Conservation (phyloP, 148 eudicot species). For the Hydrangea macrophylla region DNA sequence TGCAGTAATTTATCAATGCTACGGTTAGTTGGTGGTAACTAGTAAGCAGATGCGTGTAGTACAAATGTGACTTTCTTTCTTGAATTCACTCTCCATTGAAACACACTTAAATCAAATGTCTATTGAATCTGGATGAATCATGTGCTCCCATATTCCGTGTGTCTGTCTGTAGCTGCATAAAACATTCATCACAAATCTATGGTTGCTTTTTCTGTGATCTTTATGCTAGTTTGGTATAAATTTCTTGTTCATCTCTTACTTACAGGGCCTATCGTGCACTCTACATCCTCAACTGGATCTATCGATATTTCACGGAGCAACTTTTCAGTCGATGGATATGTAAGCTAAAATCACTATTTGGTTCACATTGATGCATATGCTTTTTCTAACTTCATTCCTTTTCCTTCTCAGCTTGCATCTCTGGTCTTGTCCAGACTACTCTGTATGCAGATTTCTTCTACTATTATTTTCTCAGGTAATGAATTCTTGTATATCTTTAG, state of each 20-base stretch:
- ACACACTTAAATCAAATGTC: too few species aligned
- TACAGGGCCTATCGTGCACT: slow-evolving; percentile 84
- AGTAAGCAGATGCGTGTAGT: too few species aligned
- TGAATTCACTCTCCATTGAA: neutral
- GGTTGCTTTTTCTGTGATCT: neutral
- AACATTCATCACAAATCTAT: neutral
- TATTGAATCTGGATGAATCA: too few species aligned
- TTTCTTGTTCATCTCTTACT: slow-evolving; percentile 7
- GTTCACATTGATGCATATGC: neutral
- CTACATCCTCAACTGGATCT: slow-evolving; percentile 91
- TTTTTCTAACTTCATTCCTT: neutral
- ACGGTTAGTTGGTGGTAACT: neutral
- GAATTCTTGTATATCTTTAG: neutral
- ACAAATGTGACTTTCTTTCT: neutral
- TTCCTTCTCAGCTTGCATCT: slow-evolving; percentile 49
- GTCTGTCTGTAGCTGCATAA: too few species aligned
- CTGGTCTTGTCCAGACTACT: slow-evolving; percentile 78
- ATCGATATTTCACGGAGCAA: slow-evolving; percentile 76
- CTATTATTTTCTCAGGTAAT: slow-evolving; percentile 72
- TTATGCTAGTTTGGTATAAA: neutral
- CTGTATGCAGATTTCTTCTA: slow-evolving; percentile 90
- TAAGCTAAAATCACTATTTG: slow-evolving; percentile 28
- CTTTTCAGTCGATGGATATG: slow-evolving; percentile 77
- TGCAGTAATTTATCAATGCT: too few species aligned
- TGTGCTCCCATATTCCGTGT: too few species aligned